These are phyloP conservation scores for Plasmodium vinckei DNA, from an alignment of 169 alveolate genomes.

Conservation along the genomic window DNA sequence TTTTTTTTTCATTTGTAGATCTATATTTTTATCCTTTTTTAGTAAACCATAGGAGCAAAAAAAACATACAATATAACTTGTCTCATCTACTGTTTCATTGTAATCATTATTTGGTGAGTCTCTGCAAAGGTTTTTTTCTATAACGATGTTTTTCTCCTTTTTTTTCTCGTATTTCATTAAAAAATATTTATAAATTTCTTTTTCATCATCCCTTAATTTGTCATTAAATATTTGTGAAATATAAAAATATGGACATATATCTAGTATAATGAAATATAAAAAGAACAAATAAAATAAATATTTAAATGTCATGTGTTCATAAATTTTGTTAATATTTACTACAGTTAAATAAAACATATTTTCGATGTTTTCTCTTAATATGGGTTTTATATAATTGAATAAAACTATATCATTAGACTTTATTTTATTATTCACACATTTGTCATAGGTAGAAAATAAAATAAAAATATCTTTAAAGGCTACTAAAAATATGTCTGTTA, in stretches of 20 bases:
- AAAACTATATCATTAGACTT: background rate
- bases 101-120: background rate
- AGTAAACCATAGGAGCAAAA: slow-evolving; percentile 11
- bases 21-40: slow-evolving; percentile 7
- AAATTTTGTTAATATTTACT: slow-evolving; percentile 21
- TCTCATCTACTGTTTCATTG: background rate
- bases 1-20: slow-evolving; percentile 15
- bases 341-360: slow-evolving; percentile 16
- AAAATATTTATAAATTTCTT: background rate
- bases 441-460: background rate
- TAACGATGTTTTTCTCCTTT: background rate
- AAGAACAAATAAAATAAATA: slow-evolving; percentile 43
- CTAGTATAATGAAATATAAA: slow-evolving; percentile 47
- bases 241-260: slow-evolving; percentile 2
- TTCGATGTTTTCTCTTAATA: slow-evolving; percentile 28
- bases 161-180: background rate
- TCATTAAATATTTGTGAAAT: background rate
- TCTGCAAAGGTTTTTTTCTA: background rate
- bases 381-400: background rate
- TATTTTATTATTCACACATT: background rate
- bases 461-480: background rate
- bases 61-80: slow-evolving; percentile 7
- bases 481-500: background rate
- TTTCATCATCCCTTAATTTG: background rate
- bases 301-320: slow-evolving; percentile 16